Percentiles rank a stretch among this genome's conserved stretches.
Conservation (phyloP, 1,284 basidiomycete genomes). For the Clitocybe nebularis region DNA sequence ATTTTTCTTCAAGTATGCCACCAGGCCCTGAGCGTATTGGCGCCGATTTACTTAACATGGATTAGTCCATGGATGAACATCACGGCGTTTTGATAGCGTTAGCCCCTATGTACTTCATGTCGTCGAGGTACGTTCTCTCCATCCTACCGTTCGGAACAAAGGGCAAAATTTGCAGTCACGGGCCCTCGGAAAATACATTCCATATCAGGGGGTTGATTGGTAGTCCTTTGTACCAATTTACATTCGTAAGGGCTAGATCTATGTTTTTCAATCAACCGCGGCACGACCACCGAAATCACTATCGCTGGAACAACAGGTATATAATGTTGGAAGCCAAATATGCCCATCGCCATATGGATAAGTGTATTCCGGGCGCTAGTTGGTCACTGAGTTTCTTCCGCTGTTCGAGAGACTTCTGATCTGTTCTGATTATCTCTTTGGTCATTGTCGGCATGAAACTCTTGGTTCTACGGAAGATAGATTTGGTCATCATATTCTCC, state of each 20-base stretch:
- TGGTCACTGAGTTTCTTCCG: slow-evolving; percentile 25
- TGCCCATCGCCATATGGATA: slow-evolving; percentile 42
- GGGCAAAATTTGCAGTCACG: too few species aligned
- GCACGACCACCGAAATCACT: slow-evolving; percentile 40
- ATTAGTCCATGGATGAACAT: too few species aligned
- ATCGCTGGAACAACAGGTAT: slow-evolving; percentile 43
- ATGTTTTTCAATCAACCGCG: slow-evolving; percentile 41
- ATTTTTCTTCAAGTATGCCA: too few species aligned
- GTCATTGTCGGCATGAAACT: slow-evolving; percentile 34
- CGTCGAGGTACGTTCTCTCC: too few species aligned
- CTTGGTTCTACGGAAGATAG: slow-evolving; percentile 52
- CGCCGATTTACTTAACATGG: too few species aligned
- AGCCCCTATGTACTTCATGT: too few species aligned
- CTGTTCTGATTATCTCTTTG: slow-evolving; percentile 14
- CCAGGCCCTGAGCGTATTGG: too few species aligned
- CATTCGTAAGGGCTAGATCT: slow-evolving; percentile 52
- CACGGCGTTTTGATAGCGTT: too few species aligned
- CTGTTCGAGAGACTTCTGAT: neutral
- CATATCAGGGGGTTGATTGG: too few species aligned
- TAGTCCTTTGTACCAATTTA: too few species aligned
- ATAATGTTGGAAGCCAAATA: slow-evolving; percentile 35
- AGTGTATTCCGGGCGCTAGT: slow-evolving; percentile 44
- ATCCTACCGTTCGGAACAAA: too few species aligned
- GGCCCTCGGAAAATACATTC: too few species aligned
- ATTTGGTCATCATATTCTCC: slow-evolving; percentile 52